These are phyloP conservation scores for Lippia alba DNA, from an alignment of 305 asterid genomes.

Conservation along the genomic window DNA sequence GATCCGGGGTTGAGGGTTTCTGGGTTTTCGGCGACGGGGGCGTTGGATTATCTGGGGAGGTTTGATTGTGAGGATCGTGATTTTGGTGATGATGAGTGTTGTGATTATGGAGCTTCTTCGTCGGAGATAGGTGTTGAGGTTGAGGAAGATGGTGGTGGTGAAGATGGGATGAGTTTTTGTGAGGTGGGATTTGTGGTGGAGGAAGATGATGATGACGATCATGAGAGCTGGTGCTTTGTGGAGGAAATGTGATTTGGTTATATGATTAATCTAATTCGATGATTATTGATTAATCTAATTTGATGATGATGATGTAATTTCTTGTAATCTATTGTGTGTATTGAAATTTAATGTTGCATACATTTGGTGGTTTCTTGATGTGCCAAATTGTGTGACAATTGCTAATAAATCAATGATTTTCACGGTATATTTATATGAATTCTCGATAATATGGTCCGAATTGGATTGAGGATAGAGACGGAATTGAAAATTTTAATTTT, in stretches of 20 bases:
- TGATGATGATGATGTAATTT: background rate
- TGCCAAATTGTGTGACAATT: constrained; percentile 27
- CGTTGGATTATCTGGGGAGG: constrained; percentile 58
- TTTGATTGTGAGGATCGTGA: constrained; percentile 22
- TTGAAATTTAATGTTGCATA: constrained; percentile 2
- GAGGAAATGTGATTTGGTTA: constrained; percentile 49
- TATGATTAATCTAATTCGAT: no score
- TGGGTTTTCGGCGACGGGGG: constrained; percentile 64
- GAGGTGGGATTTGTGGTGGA: constrained; percentile 67
- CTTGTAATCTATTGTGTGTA: constrained; percentile 2
- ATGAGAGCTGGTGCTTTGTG: constrained; percentile 74
- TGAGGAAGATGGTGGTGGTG: constrained; percentile 20
- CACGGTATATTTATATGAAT: no score
- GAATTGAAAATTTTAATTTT: background rate
- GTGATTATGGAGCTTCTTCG: constrained; percentile 12
- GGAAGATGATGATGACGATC: constrained; percentile 59
- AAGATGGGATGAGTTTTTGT: constrained; percentile 54
- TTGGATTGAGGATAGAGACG: no score
- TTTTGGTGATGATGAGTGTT: constrained; percentile 31
- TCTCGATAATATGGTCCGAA: no score
- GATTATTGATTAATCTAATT: background rate
- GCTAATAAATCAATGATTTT: constrained; percentile 25
- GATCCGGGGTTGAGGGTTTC: no score
- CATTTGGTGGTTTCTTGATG: constrained; percentile 21
- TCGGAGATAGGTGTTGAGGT: constrained; percentile 14